These are phyloP conservation scores for Baorangia bicolor DNA, from an alignment of 768 basidiomycete species.

Conservation along the genomic window DNA sequence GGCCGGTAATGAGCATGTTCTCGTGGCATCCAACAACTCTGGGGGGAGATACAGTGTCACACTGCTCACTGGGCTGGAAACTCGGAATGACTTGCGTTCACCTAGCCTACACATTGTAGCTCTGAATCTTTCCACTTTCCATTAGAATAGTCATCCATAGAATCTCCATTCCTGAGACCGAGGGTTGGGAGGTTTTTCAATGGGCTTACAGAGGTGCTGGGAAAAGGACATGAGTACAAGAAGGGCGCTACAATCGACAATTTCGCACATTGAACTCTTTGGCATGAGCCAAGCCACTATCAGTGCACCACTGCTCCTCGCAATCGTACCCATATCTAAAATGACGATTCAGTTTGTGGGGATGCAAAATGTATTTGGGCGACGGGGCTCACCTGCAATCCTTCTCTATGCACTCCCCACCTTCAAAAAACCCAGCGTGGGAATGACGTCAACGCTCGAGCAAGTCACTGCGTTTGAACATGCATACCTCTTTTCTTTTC, in stretches of 20 bases:
- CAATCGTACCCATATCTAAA: slow-evolving; percentile 7
- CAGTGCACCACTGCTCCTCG: not conserved
- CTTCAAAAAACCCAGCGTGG: not conserved
- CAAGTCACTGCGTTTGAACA: too few relatives aligned
- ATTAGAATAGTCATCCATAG: too few relatives aligned
- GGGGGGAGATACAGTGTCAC: too few relatives aligned
- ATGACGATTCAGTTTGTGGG: not conserved
- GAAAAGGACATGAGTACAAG: not conserved
- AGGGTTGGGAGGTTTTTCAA: too few relatives aligned
- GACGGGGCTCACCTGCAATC: slow-evolving; percentile 4
- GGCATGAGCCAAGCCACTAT: not conserved
- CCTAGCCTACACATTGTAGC: too few relatives aligned
- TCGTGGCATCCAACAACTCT: too few relatives aligned
- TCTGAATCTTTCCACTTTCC: too few relatives aligned
- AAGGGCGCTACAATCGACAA: not conserved
- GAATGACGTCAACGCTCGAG: not conserved
- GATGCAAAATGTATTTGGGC: not conserved
- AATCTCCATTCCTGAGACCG: too few relatives aligned
- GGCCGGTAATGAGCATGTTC: too few relatives aligned
- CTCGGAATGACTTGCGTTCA: too few relatives aligned
- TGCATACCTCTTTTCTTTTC: not conserved
- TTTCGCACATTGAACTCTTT: slow-evolving; percentile 1
- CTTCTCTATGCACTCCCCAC: not conserved
- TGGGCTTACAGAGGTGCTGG: slow-evolving; percentile 3
- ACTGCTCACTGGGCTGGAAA: too few relatives aligned